Percentiles rank a stretch among this genome's conserved stretches.
Conservation (phyloP, 2,329 filamentous ascomycete genomes). For the Nemania sp. region DNA sequence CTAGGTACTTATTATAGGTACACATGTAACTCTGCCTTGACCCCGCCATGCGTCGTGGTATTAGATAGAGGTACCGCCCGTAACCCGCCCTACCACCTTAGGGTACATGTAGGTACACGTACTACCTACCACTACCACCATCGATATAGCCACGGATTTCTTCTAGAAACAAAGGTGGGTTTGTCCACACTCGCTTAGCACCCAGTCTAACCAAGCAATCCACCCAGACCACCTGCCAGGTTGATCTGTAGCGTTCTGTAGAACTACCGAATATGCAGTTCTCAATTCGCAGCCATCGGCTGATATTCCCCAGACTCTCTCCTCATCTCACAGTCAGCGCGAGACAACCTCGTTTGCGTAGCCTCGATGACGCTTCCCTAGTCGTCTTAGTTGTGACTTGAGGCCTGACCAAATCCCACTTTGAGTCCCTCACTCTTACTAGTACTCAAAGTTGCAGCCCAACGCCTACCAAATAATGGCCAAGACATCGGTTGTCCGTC, state of each 20-base stretch:
- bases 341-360: background rate
- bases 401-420: conserved; percentile 23
- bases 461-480: conserved; percentile 22
- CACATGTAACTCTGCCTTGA: conserved; percentile 2
- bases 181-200: background rate
- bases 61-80: background rate
- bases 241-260: background rate
- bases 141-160: conserved; percentile 5
- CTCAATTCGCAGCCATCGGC: conserved; percentile 10
- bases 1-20: too few relatives aligned
- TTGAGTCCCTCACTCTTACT: background rate
- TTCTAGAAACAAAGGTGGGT: conserved; percentile 36
- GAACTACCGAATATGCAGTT: conserved; percentile 24
- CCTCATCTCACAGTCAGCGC: conserved; percentile 12
- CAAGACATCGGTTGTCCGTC: conserved; percentile 9
- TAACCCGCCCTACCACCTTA: background rate
- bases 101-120: too few relatives aligned
- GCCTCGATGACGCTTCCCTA: conserved; percentile 20
- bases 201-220: too few relatives aligned
- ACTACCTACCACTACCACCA: too few relatives aligned
- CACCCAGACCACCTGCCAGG: background rate
- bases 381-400: conserved; percentile 26
- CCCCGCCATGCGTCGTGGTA: background rate
- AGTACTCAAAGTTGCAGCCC: conserved; percentile 35
- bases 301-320: conserved; percentile 25